Conservation (phyloP, 495 filamentous ascomycete genomes). For the Thozetella sp. region DNA sequence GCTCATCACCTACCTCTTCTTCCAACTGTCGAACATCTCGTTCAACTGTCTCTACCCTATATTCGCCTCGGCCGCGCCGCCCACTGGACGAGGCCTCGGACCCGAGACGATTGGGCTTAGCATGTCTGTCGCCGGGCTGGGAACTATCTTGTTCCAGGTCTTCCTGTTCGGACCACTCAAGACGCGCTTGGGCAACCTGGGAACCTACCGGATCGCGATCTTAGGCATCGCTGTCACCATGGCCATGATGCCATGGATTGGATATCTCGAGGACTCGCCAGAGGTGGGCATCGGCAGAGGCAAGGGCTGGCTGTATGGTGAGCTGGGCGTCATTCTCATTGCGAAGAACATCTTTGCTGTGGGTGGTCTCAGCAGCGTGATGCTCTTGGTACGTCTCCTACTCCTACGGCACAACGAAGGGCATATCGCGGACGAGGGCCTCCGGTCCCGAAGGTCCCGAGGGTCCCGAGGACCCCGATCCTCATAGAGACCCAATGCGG, state of each 20-base stretch:
- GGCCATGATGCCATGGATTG: constrained; percentile 85
- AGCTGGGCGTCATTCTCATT: constrained; percentile 77
- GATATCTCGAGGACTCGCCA: constrained; percentile 63
- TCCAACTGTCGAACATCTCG: constrained; percentile 85
- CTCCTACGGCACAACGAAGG: too few species aligned
- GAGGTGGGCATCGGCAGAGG: constrained; percentile 48
- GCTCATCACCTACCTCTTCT: constrained; percentile 80
- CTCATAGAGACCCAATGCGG: too few species aligned
- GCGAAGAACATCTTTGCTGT: constrained; percentile 89
- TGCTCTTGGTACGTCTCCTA: constrained; percentile 69
- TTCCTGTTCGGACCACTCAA: constrained; percentile 79
- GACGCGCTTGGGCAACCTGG: constrained; percentile 80
- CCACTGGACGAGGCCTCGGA: constrained; percentile 73
- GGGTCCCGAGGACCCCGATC: too few species aligned
- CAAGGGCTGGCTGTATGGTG: constrained; percentile 68
- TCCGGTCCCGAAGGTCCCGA: too few species aligned
- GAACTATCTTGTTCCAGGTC: constrained; percentile 88
- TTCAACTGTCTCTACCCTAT: constrained; percentile 93
- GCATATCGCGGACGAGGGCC: too few species aligned
- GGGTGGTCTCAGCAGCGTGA: constrained; percentile 83
- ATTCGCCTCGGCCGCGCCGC: constrained; percentile 73
- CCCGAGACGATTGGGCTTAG: constrained; percentile 84
- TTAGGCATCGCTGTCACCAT: constrained; percentile 85
- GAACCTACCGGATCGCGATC: constrained; percentile 76
- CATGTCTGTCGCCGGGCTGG: constrained; percentile 79